phyloP scores from a whole-genome alignment of 2,329 filamentous ascomycete genomes.

The Byssothecium circinans region DNA sequence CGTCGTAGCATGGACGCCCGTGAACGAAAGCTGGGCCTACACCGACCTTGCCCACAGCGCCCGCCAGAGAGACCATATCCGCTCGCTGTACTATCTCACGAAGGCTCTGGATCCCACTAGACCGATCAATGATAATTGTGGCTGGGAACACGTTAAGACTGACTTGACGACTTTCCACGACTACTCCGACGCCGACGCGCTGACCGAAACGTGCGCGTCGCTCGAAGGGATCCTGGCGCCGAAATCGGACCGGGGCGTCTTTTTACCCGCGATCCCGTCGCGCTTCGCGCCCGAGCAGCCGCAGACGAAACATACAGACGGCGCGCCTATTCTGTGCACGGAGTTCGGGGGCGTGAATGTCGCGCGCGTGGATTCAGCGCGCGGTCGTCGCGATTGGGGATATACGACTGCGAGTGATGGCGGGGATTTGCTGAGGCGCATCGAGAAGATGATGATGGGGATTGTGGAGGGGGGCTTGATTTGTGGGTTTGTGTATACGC shows the following conservation, averaged over 20 bases:
- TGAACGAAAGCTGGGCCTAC: conserved; percentile 68
- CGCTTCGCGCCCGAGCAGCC: conserved; percentile 44
- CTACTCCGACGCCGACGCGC: conserved; percentile 61
- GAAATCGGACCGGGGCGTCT: conserved; percentile 59
- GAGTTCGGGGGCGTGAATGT: conserved; percentile 73
- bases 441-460: conserved; percentile 61
- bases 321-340: conserved; percentile 65
- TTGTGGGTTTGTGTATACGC: conserved; percentile 68
- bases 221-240: conserved; percentile 57
- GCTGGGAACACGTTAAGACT: conserved; percentile 68
- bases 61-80: conserved; percentile 65
- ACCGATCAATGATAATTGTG: conserved; percentile 71
- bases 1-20: conserved; percentile 67
- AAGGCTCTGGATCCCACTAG: conserved; percentile 66
- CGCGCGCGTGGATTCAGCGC: conserved; percentile 50
- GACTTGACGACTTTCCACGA: conserved; percentile 71
- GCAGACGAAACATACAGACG: conserved; percentile 55
- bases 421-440: conserved; percentile 59
- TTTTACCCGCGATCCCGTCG: conserved; percentile 49
- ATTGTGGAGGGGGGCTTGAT: conserved; percentile 60
- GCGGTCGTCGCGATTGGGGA: conserved; percentile 57
- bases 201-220: conserved; percentile 58
- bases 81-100: conserved; percentile 64
- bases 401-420: conserved; percentile 67
- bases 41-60: conserved; percentile 58